Base-by-base conservation (phyloP, 441 rosid species). In the Brassica hybrid region DNA sequence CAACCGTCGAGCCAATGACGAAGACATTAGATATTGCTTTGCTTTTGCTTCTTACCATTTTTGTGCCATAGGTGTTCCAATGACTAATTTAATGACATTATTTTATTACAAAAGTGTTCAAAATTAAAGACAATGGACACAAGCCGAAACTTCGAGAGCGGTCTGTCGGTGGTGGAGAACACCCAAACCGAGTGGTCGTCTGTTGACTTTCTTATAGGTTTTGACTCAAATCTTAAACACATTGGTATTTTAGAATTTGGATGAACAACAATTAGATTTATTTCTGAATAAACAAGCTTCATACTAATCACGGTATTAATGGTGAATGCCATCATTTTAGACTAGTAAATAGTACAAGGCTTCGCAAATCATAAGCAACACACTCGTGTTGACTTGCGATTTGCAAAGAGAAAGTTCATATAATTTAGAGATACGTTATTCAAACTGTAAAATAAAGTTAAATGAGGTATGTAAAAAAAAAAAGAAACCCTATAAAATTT, bases 91-190 rank as follows among this genome's bases (percentile, higher is more conserved):
- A 27, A 5, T 27, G 11, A 12, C 38, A 17, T 30, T 58, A 19
- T 43, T 64, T 56, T 1, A 11, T 57, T 64, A 56, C 25, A 50
- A 58, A 74, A 5, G 13, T 59, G 67, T 67, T 58, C 17, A 16
- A 41, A 58, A 74, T 7, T 25, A 7, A 43, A 59, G 19, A 30
- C 67, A 45, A 48, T 32, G 21, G 34, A 59, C 27, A 62, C 56
- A 62, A 62, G 79, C 56, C 41, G 57, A 62, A 50, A 14, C 17
- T 61, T 60, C 27, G 27, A 58, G 34, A 57, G 48, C 11, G 18
- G 71, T 69, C 70, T 38, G 69, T 69, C 74, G 79, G 79, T 76
- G 75, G 71, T 76, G 75, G 75, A 76, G 70, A 56, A 36, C 56
- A 57, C 61, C 59, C 7, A 41, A 36, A 41, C 67, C 36, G 59